phyloP scores from a whole-genome alignment of 805 yeast species.

The Priceomyces medius region DNA sequence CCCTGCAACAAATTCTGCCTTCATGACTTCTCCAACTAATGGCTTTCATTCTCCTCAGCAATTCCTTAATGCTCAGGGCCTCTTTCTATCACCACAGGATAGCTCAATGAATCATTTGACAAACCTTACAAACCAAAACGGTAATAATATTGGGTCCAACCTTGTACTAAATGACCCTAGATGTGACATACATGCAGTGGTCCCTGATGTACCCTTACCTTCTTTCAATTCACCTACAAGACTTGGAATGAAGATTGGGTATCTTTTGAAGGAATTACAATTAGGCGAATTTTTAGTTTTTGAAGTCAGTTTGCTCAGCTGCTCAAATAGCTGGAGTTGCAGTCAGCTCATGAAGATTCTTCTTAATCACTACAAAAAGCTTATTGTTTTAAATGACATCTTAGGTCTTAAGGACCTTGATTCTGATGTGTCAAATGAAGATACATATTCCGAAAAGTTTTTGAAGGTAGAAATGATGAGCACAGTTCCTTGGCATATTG shows the following conservation, averaged over 20 bases:
- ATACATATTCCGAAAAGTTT: background rate
- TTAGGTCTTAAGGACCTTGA: slow-evolving; percentile 29
- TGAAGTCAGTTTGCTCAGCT: slow-evolving; percentile 69
- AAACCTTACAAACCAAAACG: background rate
- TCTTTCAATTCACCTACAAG: slow-evolving; percentile 69
- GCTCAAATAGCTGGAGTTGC: slow-evolving; percentile 65
- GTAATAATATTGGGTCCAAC: slow-evolving; percentile 13
- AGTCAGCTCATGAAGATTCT: slow-evolving; percentile 54
- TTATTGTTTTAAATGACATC: slow-evolving; percentile 45
- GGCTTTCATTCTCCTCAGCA: slow-evolving; percentile 39
- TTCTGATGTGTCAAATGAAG: slow-evolving; percentile 12
- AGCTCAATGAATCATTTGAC: slow-evolving; percentile 9
- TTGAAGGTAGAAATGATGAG: slow-evolving; percentile 19
- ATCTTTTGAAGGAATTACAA: slow-evolving; percentile 46
- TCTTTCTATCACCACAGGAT: slow-evolving; percentile 33
- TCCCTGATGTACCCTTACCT: slow-evolving; percentile 62
- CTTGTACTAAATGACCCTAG: slow-evolving; percentile 46
- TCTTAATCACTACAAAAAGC: slow-evolving; percentile 59
- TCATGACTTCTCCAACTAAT: slow-evolving; percentile 30
- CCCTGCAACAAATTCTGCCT: slow-evolving; percentile 21
- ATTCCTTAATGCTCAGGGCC: slow-evolving; percentile 31
- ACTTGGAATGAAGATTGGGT: slow-evolving; percentile 70
- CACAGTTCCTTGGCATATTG: slow-evolving; percentile 70
- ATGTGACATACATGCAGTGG: slow-evolving; percentile 53
- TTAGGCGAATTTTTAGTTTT: slow-evolving; percentile 34